Percentiles rank a stretch among this genome's conserved stretches.
Evolutionary conservation across 176 grass and related monocot genomes (phyloP).

Genomic region (Cymbopogon citratus): DNA sequence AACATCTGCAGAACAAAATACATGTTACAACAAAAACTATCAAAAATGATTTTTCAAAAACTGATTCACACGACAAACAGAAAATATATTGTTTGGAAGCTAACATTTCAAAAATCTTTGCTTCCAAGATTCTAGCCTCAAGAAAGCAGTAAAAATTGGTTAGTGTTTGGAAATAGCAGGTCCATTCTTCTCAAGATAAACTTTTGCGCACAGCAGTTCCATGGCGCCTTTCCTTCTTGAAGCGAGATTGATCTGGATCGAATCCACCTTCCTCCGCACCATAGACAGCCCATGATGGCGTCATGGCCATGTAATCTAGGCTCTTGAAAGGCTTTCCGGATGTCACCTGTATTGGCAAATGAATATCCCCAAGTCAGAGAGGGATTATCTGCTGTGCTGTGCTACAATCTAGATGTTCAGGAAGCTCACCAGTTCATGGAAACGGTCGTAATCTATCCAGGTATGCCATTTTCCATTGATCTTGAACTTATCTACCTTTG

Average conservation of each 20-base stretch:
- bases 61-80: neutral
- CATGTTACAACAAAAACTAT: neutral
- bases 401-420: neutral
- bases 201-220: slow-evolving; percentile 47
- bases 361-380: slow-evolving; percentile 9
- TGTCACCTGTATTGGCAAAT: slow-evolving; percentile 56
- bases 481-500: slow-evolving; percentile 83
- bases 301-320: slow-evolving; percentile 66
- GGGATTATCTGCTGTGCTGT: neutral
- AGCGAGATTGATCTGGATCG: slow-evolving; percentile 89
- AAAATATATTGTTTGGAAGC: neutral
- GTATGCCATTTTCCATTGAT: slow-evolving; percentile 86
- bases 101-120: neutral
- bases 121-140: slow-evolving; percentile 4
- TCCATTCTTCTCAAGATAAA: slow-evolving; percentile 41
- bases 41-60: neutral
- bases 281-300: slow-evolving; percentile 90
- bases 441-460: slow-evolving; percentile 90
- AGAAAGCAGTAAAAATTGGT: neutral
- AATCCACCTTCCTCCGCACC: slow-evolving; percentile 85
- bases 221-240: slow-evolving; percentile 93
- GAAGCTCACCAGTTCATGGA: slow-evolving; percentile 81
- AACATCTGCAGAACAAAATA: neutral
- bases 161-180: slow-evolving; percentile 17
- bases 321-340: slow-evolving; percentile 74